Evolutionary conservation across 2,329 filamentous ascomycete species (phyloP), one percentile per base, ranked within the genome.

Genomic region (Monosporascus sp.): DNA sequence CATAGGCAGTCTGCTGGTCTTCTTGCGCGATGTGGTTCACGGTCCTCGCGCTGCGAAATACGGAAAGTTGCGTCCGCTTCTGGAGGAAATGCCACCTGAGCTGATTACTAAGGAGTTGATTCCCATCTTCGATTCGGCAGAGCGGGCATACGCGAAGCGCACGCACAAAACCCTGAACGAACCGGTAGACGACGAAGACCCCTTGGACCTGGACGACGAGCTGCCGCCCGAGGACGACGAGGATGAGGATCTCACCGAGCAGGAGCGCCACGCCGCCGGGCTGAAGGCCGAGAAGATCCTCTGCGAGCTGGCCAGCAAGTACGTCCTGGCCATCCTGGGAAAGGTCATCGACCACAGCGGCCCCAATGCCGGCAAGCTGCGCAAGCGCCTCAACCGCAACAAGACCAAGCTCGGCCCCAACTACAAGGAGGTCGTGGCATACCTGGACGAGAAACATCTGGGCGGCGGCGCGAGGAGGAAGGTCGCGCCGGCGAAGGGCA

Each of bases 211-310:
- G 14, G 84, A 82, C 4, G 82, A 87, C 52, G 75, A 84, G 5
- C 78, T 82, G 27, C 76, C 80, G 2, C 84, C 85, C 54, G 86
- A 83, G 19, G 80, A 85, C 22, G 78, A 83, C 44, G 74, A 79
- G 31, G 77, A 81, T 54, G 74, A 81, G 55, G 75, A 74, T 20
- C 66, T 81, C 43, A 76, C 82, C 31, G 77, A 78, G 51, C 77
- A 80, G 63, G 76, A 88, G 64, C 79, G 82, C 53, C 76, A 83
- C 60, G 79, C 85, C 48, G 79, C 81, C 40, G 82, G 85, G 53
- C 79, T 97, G 37, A 79, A 92, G 54, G 85, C 91, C 0, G 94
- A 97, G 70, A 88, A 93, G 66, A 83, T 86, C 20, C 80, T 97
- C 1, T 97, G 93, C 70, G 88, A 93, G 63, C 77, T 97, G 26